phyloP scores from a whole-genome alignment of 2,329 filamentous ascomycete species.

The Lachnellula arida region DNA sequence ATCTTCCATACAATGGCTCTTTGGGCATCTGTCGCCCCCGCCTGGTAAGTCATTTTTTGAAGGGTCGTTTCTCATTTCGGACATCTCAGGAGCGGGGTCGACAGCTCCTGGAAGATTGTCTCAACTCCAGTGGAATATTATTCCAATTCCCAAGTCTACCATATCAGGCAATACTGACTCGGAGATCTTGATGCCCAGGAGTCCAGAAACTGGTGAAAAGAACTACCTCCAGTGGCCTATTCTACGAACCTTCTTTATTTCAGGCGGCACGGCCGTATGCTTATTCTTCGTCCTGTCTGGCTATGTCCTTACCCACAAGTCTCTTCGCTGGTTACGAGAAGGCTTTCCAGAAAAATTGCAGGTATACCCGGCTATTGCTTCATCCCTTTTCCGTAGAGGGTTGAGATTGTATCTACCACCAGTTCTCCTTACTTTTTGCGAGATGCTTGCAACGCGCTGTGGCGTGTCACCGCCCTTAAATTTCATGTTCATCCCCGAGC shows the following conservation, averaged over 20 bases:
- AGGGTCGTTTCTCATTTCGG: too few species aligned
- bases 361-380: conserved; percentile 37
- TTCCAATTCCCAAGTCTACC: too few species aligned
- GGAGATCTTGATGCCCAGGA: too few species aligned
- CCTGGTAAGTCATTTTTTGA: conserved; percentile 8
- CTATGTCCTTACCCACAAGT: conserved; percentile 41
- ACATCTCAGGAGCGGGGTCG: too few species aligned
- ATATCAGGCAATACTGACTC: too few species aligned
- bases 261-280: conserved; percentile 43
- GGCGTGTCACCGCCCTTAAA: conserved; percentile 30
- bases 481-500: conserved; percentile 30
- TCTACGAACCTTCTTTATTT: conserved; percentile 37
- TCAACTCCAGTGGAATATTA: too few species aligned
- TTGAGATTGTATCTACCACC: conserved; percentile 43
- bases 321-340: conserved; percentile 36
- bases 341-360: conserved; percentile 27
- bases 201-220: conserved; percentile 17
- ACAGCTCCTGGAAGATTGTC: too few species aligned
- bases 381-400: conserved; percentile 41
- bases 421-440: conserved; percentile 36
- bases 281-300: conserved; percentile 47
- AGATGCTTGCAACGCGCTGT: conserved; percentile 25
- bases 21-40: conserved; percentile 19
- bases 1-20: conserved; percentile 41
- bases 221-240: conserved; percentile 40